These are phyloP conservation scores for Euclidium syriacum DNA, from an alignment of 345 rosid genomes.

Conservation along the genomic window DNA sequence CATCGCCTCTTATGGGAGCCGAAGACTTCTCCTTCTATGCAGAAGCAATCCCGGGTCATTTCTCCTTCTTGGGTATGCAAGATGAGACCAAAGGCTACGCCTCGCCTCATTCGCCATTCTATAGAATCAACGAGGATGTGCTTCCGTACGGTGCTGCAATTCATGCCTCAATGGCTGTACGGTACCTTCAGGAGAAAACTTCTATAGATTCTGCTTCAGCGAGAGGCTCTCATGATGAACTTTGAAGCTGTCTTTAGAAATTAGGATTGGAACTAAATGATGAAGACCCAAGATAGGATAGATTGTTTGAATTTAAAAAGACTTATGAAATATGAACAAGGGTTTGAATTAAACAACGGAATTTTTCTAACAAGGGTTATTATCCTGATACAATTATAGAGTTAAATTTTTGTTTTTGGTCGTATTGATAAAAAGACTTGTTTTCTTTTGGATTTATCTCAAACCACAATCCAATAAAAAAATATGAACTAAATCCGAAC, in stretches of 20 bases:
- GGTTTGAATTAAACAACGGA: too few relatives aligned
- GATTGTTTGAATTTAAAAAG: too few relatives aligned
- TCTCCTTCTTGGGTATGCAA: constrained; percentile 54
- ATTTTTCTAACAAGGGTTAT: too few relatives aligned
- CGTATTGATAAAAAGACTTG: too few relatives aligned
- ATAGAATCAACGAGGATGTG: constrained; percentile 50
- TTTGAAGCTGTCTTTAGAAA: constrained; percentile 28
- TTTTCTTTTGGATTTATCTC: too few relatives aligned
- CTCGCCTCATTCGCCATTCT: constrained; percentile 45
- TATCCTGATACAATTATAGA: too few relatives aligned
- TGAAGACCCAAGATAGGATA: too few relatives aligned
- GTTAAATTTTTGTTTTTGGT: too few relatives aligned
- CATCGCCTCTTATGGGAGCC: constrained; percentile 40
- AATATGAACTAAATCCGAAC: too few relatives aligned
- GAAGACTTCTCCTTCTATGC: constrained; percentile 77
- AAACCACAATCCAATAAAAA: too few relatives aligned
- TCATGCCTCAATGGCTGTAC: constrained; percentile 53
- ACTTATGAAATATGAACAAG: too few relatives aligned
- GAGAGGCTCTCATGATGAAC: constrained; percentile 39
- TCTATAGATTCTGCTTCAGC: neutral
- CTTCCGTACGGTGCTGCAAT: constrained; percentile 71
- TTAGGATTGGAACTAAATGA: too few relatives aligned
- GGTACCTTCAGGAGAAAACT: constrained; percentile 41
- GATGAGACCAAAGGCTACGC: constrained; percentile 39
- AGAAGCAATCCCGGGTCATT: constrained; percentile 60